Base-by-base conservation (phyloP, 1,284 basidiomycete genomes). In the Sanghuangporus baumii region DNA sequence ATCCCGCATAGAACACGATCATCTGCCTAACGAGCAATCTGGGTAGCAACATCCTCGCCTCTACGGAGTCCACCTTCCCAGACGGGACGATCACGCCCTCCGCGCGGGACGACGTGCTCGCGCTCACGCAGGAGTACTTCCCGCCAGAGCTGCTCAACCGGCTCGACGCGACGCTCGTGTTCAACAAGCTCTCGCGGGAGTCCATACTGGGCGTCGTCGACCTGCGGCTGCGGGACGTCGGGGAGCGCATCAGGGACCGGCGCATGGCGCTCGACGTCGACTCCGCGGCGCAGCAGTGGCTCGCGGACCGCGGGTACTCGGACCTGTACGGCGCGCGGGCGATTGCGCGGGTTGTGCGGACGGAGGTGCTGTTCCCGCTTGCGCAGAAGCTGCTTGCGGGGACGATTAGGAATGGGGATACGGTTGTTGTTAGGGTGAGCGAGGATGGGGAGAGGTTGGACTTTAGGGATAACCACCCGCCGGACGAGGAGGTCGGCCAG, bases 101-200 rank as follows among this genome's bases (percentile, higher is more conserved):
- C 56, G 88, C 93, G 12, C 83, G 81, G 59, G 72, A 81, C 4
- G 80, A 86, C 65, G 93, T 98, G n/a, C 76, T 96, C 23, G 82
- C 84, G 62, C 82, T 89, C 37, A 91, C 93, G 0, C 78, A 84
- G 4, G 84, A 86, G 64, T 87, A 88, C 74, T 96, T 96, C 81
- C 88, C 93, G 16, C 95, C 95, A 0, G 95, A 98, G 74, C 81
- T 98, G 1, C 81, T 95, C 62, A 96, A 96, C 73, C 87, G 94
- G 11, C 82, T 96, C 59, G 94, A 96, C 73, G 88, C 92, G 11
- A 89, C 91, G 72, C 78, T 91, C 26, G 89, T 96, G 14, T 96
- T 97, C 79, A 95, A 96, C 79, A 94, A 93, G 70, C 85, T 96
- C 11, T 88, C 91, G 2, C 82, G 81, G 12, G 72, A 76, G 23